Conservation (phyloP, 805 yeast species). For the Suhomyces kilbournensis region DNA sequence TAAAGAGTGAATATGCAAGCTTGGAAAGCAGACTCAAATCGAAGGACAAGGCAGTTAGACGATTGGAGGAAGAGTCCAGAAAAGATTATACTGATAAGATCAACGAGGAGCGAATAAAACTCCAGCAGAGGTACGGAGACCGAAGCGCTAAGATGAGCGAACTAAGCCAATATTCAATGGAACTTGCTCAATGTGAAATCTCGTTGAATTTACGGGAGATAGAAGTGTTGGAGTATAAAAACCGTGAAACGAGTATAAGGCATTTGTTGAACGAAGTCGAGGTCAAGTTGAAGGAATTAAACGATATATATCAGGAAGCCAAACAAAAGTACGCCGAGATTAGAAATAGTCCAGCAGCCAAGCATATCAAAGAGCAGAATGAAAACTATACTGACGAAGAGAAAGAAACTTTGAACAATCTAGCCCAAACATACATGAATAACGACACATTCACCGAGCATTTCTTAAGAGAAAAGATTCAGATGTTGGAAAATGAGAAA, state of each 20-base stretch:
- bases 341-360: constrained; percentile 40
- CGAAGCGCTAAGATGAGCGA: constrained; percentile 17
- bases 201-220: constrained; percentile 12
- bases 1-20: constrained; percentile 17
- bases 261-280: constrained; percentile 27
- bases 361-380: constrained; percentile 34
- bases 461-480: constrained; percentile 38
- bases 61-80: constrained; percentile 34
- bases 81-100: constrained; percentile 44
- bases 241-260: constrained; percentile 20
- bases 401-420: constrained; percentile 33
- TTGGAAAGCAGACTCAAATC: constrained; percentile 21
- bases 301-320: constrained; percentile 31
- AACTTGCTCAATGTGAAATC: constrained; percentile 17
- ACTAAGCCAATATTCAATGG: constrained; percentile 21
- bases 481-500: constrained; percentile 46
- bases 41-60: constrained; percentile 26
- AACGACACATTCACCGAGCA: constrained; percentile 36
- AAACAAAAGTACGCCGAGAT: constrained; percentile 35
- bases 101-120: constrained; percentile 25
- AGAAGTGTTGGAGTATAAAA: constrained; percentile 15
- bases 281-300: constrained; percentile 21
- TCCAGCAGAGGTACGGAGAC: constrained; percentile 18
- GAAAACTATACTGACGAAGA: constrained; percentile 37
- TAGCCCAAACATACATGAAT: constrained; percentile 38